phyloP scores from a whole-genome alignment of 1,284 basidiomycete species.

The Trametes versicolor region DNA sequence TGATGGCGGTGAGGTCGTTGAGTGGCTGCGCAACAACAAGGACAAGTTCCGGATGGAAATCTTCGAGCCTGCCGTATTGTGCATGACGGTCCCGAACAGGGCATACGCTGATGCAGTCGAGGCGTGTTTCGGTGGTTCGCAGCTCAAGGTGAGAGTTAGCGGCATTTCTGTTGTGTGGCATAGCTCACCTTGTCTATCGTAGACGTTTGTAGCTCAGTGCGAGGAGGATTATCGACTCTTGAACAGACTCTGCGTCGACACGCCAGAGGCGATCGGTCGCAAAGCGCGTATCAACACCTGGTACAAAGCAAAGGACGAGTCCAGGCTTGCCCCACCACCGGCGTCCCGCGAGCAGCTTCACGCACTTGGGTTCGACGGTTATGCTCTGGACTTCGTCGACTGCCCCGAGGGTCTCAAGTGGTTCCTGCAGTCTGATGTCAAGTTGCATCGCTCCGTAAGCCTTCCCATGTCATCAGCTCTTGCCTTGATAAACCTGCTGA shows the following conservation, averaged over 20 bases:
- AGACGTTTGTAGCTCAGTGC: constrained; percentile 91
- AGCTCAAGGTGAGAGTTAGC: constrained; percentile 65
- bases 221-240: constrained; percentile 84
- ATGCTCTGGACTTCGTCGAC: constrained; percentile 81
- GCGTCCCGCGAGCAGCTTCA: constrained; percentile 67
- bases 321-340: constrained; percentile 56
- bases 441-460: constrained; percentile 76
- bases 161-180: not conserved
- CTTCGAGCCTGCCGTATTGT: constrained; percentile 86
- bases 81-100: constrained; percentile 75
- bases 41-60: constrained; percentile 81
- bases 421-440: constrained; percentile 68
- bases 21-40: constrained; percentile 81
- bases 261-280: constrained; percentile 59
- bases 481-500: not conserved
- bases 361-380: constrained; percentile 80
- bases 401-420: constrained; percentile 73
- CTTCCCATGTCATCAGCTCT: not conserved
- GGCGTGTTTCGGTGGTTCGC: constrained; percentile 66
- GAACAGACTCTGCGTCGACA: constrained; percentile 74
- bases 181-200: not conserved
- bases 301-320: constrained; percentile 59
- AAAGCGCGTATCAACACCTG: constrained; percentile 69
- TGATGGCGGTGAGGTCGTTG: constrained; percentile 72
- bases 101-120: constrained; percentile 80